phyloP scores from a whole-genome alignment of 1,284 basidiomycete species.

The Schizophyllum commune region DNA sequence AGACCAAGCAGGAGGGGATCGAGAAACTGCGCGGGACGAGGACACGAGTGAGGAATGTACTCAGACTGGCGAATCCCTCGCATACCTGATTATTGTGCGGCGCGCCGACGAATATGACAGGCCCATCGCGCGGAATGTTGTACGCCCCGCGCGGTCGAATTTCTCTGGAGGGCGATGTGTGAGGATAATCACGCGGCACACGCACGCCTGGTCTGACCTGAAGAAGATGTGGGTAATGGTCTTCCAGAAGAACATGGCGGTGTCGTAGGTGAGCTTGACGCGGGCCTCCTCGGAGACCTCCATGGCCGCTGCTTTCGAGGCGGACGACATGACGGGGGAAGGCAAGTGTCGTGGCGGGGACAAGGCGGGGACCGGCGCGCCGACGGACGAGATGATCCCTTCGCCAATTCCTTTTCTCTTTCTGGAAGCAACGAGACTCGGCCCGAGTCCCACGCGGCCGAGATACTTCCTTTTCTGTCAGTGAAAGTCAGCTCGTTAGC shows the following conservation, averaged over 20 bases:
- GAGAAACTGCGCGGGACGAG: conserved; percentile 61
- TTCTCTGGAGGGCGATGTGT: conserved; percentile 33
- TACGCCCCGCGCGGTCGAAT: conserved; percentile 91
- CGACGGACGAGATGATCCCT: neutral
- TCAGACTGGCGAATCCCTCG: conserved; percentile 8
- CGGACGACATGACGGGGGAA: conserved; percentile 12
- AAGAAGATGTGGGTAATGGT: conserved; percentile 93
- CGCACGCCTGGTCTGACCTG: conserved; percentile 27
- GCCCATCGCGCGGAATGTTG: conserved; percentile 87
- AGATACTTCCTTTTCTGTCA: neutral
- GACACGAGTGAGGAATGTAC: conserved; percentile 1
- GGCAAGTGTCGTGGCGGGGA: neutral
- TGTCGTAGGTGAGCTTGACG: conserved; percentile 42
- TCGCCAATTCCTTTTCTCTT: neutral
- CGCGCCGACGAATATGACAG: conserved; percentile 92
- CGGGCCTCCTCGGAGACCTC: neutral
- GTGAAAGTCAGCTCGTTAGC: neutral
- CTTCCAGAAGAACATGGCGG: conserved; percentile 69
- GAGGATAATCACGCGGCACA: neutral
- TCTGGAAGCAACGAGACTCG: neutral
- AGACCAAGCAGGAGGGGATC: conserved; percentile 87
- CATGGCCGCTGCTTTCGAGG: neutral
- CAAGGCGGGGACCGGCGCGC: neutral
- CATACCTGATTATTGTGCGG: conserved; percentile 92
- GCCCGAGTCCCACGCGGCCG: no score